phyloP scores from a whole-genome alignment of 2,329 filamentous ascomycete genomes.

The Botrytis tulipae region DNA sequence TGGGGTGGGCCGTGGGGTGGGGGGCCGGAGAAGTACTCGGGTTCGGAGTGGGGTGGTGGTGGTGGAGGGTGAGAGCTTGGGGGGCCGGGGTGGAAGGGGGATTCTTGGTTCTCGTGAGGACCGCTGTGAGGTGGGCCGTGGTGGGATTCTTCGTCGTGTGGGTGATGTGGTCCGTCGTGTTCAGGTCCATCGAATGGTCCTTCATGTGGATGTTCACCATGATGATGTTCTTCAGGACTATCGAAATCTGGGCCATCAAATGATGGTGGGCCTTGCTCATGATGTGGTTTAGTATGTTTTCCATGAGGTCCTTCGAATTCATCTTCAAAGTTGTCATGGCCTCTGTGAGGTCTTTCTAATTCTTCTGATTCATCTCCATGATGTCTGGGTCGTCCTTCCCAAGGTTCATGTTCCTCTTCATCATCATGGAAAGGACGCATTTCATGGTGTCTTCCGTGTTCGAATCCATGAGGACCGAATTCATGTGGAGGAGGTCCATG shows the following conservation, averaged over 20 bases:
- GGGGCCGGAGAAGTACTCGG: not conserved
- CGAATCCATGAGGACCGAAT: constrained; percentile 15
- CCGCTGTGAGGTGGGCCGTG: not conserved
- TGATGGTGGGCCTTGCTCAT: not conserved
- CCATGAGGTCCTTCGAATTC: not conserved
- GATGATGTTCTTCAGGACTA: not conserved
- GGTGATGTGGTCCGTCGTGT: not conserved
- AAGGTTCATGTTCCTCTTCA: not conserved
- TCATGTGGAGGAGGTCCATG: constrained; percentile 5
- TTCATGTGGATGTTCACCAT: not conserved
- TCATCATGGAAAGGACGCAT: not conserved
- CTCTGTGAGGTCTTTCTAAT: not conserved
- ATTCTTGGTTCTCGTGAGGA: not conserved
- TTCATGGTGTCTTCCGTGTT: constrained; percentile 4
- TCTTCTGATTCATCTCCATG: constrained; percentile 4
- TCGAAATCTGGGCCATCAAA: not conserved
- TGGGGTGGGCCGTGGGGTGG: constrained; percentile 6
- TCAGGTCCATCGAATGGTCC: not conserved
- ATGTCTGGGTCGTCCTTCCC: constrained; percentile 3
- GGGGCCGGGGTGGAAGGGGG: not conserved
- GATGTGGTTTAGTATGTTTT: not conserved
- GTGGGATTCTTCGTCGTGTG: not conserved
- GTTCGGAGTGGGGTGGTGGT: not conserved
- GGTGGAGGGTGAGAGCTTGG: not conserved
- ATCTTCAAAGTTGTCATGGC: not conserved